Percentiles rank a stretch among this genome's conserved stretches.
phyloP scores from a whole-genome alignment of 805 yeast species.

The Wickerhamiella kazuoi region DNA sequence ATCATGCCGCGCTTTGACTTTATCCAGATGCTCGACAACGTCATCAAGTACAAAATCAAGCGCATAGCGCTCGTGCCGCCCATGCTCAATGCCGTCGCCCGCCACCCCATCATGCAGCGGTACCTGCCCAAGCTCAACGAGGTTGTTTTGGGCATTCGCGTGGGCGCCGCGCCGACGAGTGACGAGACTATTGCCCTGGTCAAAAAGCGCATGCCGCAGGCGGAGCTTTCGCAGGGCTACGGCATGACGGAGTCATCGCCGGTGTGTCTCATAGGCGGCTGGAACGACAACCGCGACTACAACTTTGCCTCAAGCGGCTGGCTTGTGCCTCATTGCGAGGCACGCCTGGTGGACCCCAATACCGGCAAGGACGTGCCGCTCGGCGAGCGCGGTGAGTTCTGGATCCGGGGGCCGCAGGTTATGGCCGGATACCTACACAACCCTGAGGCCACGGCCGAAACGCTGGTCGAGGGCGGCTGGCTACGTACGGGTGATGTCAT shows the following conservation, averaged over 20 bases:
- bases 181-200: conserved; percentile 7
- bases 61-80: conserved; percentile 28
- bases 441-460: conserved; percentile 28
- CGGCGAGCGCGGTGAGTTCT: conserved; percentile 37
- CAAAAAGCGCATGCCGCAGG: conserved; percentile 6
- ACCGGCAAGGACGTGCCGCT: conserved; percentile 27
- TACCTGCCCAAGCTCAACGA: conserved; percentile 25
- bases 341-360: conserved; percentile 27
- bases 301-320: conserved; percentile 33
- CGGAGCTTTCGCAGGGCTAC: conserved; percentile 13
- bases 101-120: conserved; percentile 27
- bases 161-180: conserved; percentile 32
- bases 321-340: conserved; percentile 29
- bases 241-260: conserved; percentile 53
- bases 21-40: conserved; percentile 15
- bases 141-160: conserved; percentile 11
- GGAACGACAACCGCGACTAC: conserved; percentile 31
- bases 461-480: conserved; percentile 34
- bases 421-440: conserved; percentile 33
- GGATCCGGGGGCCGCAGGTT: conserved; percentile 36
- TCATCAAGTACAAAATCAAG: conserved; percentile 21
- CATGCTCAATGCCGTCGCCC: conserved; percentile 29
- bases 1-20: conserved; percentile 21
- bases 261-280: conserved; percentile 24
- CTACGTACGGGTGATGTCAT: conserved; percentile 40